phyloP scores from a whole-genome alignment of 2,329 filamentous ascomycete species.

The Cordyceps pruinosa region DNA sequence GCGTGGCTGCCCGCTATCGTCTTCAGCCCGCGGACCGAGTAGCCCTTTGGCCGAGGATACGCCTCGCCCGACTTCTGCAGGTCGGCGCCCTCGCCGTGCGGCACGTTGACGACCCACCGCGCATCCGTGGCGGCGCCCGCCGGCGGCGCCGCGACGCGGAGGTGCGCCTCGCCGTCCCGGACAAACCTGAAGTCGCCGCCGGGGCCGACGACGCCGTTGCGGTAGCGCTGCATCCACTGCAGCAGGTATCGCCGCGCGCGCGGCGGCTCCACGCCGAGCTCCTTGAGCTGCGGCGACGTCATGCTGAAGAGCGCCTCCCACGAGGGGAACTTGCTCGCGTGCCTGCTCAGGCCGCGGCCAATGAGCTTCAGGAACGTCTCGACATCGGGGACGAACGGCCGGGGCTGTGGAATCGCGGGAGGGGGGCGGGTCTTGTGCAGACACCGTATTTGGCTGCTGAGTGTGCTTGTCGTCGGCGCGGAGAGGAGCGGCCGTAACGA shows the following conservation, averaged over 20 bases:
- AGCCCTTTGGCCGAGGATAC: conserved; percentile 32
- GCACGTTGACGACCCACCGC: conserved; percentile 50
- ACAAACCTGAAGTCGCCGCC: conserved; percentile 78
- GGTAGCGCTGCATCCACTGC: conserved; percentile 80
- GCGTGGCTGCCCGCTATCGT: conserved; percentile 72
- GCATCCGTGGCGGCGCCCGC: conserved; percentile 33
- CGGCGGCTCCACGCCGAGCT: conserved; percentile 80
- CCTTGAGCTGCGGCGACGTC: conserved; percentile 67
- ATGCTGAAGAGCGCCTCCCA: conserved; percentile 89
- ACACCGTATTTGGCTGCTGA: conserved; percentile 32
- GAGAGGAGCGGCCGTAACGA: conserved; percentile 27
- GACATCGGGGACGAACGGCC: conserved; percentile 79
- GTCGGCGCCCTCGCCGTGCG: conserved; percentile 33
- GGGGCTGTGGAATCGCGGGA: conserved; percentile 57
- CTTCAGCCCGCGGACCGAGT: conserved; percentile 60
- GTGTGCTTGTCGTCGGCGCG: conserved; percentile 20
- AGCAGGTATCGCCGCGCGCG: conserved; percentile 77
- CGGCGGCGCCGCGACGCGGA: conserved; percentile 41
- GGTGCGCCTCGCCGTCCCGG: conserved; percentile 43
- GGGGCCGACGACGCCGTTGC: conserved; percentile 67
- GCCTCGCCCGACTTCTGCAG: conserved; percentile 1
- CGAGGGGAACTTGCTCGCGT: conserved; percentile 78
- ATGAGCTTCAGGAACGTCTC: conserved; percentile 84
- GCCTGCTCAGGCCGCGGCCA: conserved; percentile 75
- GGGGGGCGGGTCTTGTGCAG: conserved; percentile 34